phyloP scores from a whole-genome alignment of 306 rosid species.

The Malus asiatica region DNA sequence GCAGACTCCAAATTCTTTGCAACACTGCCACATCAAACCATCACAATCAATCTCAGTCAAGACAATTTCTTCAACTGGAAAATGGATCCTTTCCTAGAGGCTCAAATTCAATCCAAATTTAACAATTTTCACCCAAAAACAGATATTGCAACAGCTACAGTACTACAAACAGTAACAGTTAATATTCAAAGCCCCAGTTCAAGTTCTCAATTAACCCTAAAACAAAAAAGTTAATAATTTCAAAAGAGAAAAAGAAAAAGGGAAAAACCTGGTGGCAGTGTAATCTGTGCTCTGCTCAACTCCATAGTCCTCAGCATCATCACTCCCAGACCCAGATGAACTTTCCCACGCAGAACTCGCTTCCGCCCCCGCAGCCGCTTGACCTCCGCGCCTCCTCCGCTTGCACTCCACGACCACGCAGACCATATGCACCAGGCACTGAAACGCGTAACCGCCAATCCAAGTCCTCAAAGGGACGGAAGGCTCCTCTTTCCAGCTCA shows the following conservation, averaged over 20 bases:
- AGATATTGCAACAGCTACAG: neutral
- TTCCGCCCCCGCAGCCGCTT: neutral
- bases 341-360: conserved; percentile 28
- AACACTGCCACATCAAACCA: conserved; percentile 35
- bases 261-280: conserved; percentile 41
- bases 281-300: conserved; percentile 17
- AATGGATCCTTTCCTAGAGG: neutral
- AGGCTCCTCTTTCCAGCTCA: conserved; percentile 52
- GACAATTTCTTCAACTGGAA: neutral
- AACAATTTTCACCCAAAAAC: neutral
- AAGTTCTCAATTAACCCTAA: neutral
- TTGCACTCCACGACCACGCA: conserved; percentile 50
- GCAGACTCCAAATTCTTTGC: conserved; percentile 69
- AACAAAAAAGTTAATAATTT: neutral
- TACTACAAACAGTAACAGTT: neutral
- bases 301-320: conserved; percentile 45
- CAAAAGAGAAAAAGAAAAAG: neutral
- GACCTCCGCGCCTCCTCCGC: conserved; percentile 23
- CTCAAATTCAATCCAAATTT: neutral
- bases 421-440: conserved; percentile 50
- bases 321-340: conserved; percentile 55
- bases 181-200: neutral
- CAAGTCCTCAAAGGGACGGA: conserved; percentile 68
- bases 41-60: neutral
- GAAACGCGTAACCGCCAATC: conserved; percentile 64